A percentile compares a stretch with the other conserved stretches of the same genome.
These are phyloP conservation scores for Pythium angustatum DNA, from an alignment of 352 stramenopile genomes.

Conservation along the genomic window DNA sequence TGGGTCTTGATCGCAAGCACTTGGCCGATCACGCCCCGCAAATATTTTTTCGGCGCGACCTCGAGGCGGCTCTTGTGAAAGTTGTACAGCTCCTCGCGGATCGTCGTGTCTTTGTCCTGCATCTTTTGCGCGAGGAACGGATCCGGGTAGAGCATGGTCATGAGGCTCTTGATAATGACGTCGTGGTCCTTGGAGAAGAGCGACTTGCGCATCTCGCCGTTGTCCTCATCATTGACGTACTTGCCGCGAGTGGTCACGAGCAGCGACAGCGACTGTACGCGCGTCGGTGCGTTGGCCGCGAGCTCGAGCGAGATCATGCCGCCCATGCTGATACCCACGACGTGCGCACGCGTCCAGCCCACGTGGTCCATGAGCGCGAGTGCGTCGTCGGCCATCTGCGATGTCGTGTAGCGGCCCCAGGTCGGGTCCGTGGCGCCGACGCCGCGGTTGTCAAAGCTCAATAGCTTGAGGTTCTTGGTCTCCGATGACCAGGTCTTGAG, in stretches of 20 bases:
- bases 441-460: conserved; percentile 67
- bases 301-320: conserved; percentile 64
- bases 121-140: conserved; percentile 37
- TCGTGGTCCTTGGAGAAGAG: conserved; percentile 38
- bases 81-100: conserved; percentile 21
- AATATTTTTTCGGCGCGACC: background rate
- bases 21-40: conserved; percentile 25
- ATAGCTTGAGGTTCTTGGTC: conserved; percentile 36
- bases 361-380: conserved; percentile 56
- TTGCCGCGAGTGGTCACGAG: conserved; percentile 53
- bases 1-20: conserved; percentile 34
- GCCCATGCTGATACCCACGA: conserved; percentile 42
- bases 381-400: conserved; percentile 60
- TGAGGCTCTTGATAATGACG: conserved; percentile 33
- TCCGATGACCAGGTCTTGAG: conserved; percentile 8
- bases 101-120: conserved; percentile 23
- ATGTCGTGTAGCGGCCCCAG: conserved; percentile 59
- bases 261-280: conserved; percentile 53
- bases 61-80: conserved; percentile 20
- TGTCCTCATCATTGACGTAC: conserved; percentile 41
- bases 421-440: conserved; percentile 46
- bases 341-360: conserved; percentile 49
- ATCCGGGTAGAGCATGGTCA: conserved; percentile 44
- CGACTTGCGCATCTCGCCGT: conserved; percentile 30
- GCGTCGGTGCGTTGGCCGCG: conserved; percentile 40